phyloP scores from a whole-genome alignment of 441 rosid species.

The Arabidopsis hybrid region DNA sequence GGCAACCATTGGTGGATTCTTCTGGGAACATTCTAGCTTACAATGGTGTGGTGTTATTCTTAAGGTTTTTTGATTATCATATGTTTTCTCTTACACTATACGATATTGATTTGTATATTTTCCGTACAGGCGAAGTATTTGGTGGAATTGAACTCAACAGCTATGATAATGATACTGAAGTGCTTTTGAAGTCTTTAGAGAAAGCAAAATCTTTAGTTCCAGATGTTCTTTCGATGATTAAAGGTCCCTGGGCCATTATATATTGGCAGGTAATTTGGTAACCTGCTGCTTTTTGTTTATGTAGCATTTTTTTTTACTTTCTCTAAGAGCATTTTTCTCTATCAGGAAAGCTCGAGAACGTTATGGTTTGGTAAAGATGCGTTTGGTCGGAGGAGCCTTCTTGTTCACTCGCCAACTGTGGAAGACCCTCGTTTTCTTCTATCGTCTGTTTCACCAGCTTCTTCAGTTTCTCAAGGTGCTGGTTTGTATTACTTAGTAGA shows the following conservation, averaged over 20 bases:
- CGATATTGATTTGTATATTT: background rate
- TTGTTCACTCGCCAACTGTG: slow-evolving; percentile 83
- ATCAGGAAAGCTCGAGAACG: slow-evolving; percentile 73
- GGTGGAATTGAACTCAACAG: slow-evolving; percentile 66
- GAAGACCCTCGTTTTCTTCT: slow-evolving; percentile 71
- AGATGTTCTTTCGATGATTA: slow-evolving; percentile 70
- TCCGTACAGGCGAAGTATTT: slow-evolving; percentile 69
- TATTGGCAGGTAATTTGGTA: slow-evolving; percentile 83
- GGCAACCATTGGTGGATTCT: slow-evolving; percentile 72
- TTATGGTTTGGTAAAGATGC: slow-evolving; percentile 97
- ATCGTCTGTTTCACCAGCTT: slow-evolving; percentile 75
- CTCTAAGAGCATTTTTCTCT: background rate
- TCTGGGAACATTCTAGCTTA: slow-evolving; percentile 67
- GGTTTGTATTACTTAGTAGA: slow-evolving; percentile 62
- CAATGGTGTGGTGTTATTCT: slow-evolving; percentile 56
- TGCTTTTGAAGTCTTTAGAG: slow-evolving; percentile 60
- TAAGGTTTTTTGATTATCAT: background rate
- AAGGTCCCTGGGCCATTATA: slow-evolving; percentile 85
- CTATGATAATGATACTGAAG: slow-evolving; percentile 69
- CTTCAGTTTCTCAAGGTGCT: slow-evolving; percentile 51
- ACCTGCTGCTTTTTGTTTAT: slow-evolving; percentile 11
- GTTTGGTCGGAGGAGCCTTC: slow-evolving; percentile 85
- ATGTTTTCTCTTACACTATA: background rate
- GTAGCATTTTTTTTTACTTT: slow-evolving; percentile 4
- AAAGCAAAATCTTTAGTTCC: slow-evolving; percentile 51